Conservation (phyloP, 1,284 basidiomycete genomes). For the Rhizopogon parksii region DNA sequence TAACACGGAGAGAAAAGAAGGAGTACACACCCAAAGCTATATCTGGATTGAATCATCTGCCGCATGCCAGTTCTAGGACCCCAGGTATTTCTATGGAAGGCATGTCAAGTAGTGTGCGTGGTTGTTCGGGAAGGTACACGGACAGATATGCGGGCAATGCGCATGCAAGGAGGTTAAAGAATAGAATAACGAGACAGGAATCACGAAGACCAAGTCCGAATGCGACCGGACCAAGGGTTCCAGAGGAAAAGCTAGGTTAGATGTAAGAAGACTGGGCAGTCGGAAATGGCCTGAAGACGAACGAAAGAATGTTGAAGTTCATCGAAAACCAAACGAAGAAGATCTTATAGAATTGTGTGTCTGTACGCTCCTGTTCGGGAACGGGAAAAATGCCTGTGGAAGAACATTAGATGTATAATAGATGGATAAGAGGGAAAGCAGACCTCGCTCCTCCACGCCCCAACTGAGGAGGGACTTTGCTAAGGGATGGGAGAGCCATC, state of each 20-base stretch:
- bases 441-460: slow-evolving; percentile 27
- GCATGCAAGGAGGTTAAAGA: slow-evolving; percentile 63
- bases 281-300: slow-evolving; percentile 17
- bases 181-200: slow-evolving; percentile 67
- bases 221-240: slow-evolving; percentile 62
- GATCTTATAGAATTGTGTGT: slow-evolving; percentile 61
- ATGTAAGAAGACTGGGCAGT: neutral
- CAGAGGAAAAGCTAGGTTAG: slow-evolving; percentile 58
- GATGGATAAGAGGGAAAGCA: neutral
- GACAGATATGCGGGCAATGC: slow-evolving; percentile 55
- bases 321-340: slow-evolving; percentile 73
- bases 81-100: slow-evolving; percentile 60
- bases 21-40: slow-evolving; percentile 62
- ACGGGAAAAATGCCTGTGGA: slow-evolving; percentile 48
- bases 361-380: slow-evolving; percentile 43
- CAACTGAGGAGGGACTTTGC: slow-evolving; percentile 22
- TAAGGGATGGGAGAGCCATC: slow-evolving; percentile 3
- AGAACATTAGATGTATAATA: neutral
- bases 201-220: slow-evolving; percentile 68
- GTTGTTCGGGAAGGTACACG: neutral
- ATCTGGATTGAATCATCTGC: slow-evolving; percentile 81
- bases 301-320: slow-evolving; percentile 73
- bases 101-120: neutral
- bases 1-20: neutral
- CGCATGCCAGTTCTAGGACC: slow-evolving; percentile 82